Percentiles rank a stretch among this genome's conserved stretches.
These are phyloP conservation scores for Teunomyces lycoperdinae DNA, from an alignment of 805 yeast species.

Conservation along the genomic window DNA sequence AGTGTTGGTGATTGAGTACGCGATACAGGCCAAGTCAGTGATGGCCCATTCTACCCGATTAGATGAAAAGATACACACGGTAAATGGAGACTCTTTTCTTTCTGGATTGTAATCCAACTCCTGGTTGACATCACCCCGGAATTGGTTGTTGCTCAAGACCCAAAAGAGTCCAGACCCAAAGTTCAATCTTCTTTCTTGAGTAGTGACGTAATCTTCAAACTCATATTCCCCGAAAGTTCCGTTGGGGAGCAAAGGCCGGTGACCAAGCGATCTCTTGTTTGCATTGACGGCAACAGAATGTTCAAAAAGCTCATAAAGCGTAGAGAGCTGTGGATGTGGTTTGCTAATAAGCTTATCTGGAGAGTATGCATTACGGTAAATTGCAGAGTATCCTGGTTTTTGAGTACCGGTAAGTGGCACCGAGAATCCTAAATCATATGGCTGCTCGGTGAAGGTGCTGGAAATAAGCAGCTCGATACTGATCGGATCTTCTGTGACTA, in stretches of 20 bases:
- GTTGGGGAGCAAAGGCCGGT: constrained; percentile 25
- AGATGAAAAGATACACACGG: constrained; percentile 54
- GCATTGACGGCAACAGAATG: constrained; percentile 37
- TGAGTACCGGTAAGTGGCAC: constrained; percentile 37
- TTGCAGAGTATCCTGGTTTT: constrained; percentile 47
- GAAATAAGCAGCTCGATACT: constrained; percentile 11
- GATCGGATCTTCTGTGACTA: constrained; percentile 14
- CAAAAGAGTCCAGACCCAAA: constrained; percentile 42
- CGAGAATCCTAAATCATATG: constrained; percentile 7
- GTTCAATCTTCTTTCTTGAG: constrained; percentile 26
- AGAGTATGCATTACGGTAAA: constrained; percentile 43
- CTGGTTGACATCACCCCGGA: constrained; percentile 19
- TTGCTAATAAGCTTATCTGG: constrained; percentile 24
- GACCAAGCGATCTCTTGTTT: constrained; percentile 45
- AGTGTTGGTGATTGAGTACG: constrained; percentile 35
- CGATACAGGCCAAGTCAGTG: constrained; percentile 64
- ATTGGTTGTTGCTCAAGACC: constrained; percentile 31
- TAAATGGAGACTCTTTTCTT: constrained; percentile 34
- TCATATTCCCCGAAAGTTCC: constrained; percentile 32
- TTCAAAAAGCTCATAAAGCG: constrained; percentile 45
- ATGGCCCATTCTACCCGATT: constrained; percentile 69
- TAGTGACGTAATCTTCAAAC: constrained; percentile 26
- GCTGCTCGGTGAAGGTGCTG: constrained; percentile 11
- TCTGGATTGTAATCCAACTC: constrained; percentile 20
- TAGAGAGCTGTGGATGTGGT: constrained; percentile 45